Percentiles rank a stretch among this genome's conserved stretches.
Conservation (phyloP, 768 basidiomycete genomes). For the Agaricus blazei region DNA sequence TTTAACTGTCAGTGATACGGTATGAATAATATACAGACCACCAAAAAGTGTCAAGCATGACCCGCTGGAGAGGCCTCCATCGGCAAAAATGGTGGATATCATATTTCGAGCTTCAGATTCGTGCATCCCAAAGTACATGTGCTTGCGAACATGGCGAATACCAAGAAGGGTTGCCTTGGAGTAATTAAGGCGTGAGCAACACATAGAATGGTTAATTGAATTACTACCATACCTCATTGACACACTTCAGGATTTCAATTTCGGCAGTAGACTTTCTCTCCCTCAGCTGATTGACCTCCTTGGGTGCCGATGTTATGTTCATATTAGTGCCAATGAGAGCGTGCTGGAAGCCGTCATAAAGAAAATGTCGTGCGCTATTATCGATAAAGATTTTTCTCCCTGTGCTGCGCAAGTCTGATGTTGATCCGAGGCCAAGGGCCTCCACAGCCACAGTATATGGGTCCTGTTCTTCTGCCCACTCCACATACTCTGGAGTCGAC, state of each 20-base stretch:
- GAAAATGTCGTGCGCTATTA: constrained; percentile 53
- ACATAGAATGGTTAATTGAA: background rate
- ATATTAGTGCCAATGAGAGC: constrained; percentile 27
- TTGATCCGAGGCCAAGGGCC: constrained; percentile 16
- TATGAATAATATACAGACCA: constrained; percentile 37
- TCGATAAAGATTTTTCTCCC: constrained; percentile 54
- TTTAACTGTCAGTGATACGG: background rate
- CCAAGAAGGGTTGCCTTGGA: constrained; percentile 71
- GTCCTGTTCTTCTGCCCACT: constrained; percentile 65
- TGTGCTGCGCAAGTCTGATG: background rate
- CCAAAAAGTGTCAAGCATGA: constrained; percentile 75
- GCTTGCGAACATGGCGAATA: constrained; percentile 57
- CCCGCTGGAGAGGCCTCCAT: constrained; percentile 53
- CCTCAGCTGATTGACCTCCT: constrained; percentile 52
- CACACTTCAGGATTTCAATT: constrained; percentile 67
- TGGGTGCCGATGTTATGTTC: constrained; percentile 44
- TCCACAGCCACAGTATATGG: constrained; percentile 52
- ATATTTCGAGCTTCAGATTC: constrained; percentile 67
- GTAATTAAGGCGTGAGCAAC: background rate
- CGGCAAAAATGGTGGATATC: constrained; percentile 47
- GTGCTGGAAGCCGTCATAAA: constrained; percentile 55
- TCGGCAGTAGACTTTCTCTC: constrained; percentile 74
- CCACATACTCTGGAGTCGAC: constrained; percentile 35
- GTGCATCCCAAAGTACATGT: constrained; percentile 65
- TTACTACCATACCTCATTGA: constrained; percentile 56